These are phyloP conservation scores for Trichophyton benhamiae DNA, from an alignment of 2,329 filamentous ascomycete species.

Conservation along the genomic window DNA sequence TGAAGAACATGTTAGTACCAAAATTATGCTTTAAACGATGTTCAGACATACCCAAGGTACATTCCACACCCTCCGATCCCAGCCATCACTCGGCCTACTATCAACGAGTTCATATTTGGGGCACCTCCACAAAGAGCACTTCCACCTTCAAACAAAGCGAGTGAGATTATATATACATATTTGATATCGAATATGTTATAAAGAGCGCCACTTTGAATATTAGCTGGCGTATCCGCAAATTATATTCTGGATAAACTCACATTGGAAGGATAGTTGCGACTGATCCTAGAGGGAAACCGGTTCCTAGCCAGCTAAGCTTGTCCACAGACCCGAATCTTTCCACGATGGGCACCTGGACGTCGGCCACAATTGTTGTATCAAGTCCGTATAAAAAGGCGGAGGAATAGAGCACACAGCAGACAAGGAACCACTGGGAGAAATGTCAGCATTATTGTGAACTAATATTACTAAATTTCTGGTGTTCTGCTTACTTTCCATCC, in stretches of 20 bases:
- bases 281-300: slow-evolving; percentile 33
- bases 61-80: slow-evolving; percentile 25
- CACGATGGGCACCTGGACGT: slow-evolving; percentile 30
- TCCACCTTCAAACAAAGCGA: slow-evolving; percentile 23
- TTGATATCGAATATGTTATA: slow-evolving; percentile 38
- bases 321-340: slow-evolving; percentile 27
- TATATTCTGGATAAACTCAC: background rate
- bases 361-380: slow-evolving; percentile 1
- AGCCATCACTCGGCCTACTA: slow-evolving; percentile 29
- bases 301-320: slow-evolving; percentile 34
- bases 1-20: background rate
- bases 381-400: background rate
- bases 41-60: slow-evolving; percentile 18
- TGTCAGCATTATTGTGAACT: background rate
- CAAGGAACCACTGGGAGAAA: background rate
- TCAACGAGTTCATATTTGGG: slow-evolving; percentile 36
- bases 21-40: background rate
- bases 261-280: slow-evolving; percentile 24
- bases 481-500: background rate
- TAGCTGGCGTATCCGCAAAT: background rate
- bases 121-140: slow-evolving; percentile 34
- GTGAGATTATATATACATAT: slow-evolving; percentile 25
- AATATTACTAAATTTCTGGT: background rate
- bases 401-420: background rate
- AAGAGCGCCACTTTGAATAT: slow-evolving; percentile 20